phyloP scores from a whole-genome alignment of 2,329 filamentous ascomycete genomes.

The Didymella pinodella region DNA sequence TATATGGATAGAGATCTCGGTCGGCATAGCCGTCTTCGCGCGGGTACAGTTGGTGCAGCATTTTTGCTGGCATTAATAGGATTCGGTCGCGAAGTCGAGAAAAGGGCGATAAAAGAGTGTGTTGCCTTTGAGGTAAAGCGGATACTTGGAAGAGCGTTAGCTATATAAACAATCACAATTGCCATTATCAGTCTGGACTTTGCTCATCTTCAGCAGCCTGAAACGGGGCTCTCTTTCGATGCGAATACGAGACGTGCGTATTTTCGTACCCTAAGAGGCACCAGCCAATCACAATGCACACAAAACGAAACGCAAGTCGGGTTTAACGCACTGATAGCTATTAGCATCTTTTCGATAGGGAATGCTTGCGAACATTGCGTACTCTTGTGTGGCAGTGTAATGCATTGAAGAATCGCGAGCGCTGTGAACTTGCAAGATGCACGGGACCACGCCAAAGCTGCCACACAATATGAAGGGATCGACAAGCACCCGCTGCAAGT shows the following conservation, averaged over 20 bases:
- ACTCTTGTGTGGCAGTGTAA: not conserved
- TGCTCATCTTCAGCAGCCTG: not conserved
- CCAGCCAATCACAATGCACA: not conserved
- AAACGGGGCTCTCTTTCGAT: not conserved
- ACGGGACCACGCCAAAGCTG: not conserved
- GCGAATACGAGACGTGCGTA: conserved; percentile 10
- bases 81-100: not conserved
- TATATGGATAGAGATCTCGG: not conserved
- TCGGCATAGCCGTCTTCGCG: not conserved
- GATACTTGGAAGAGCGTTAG: not conserved
- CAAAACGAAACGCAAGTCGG: not conserved
- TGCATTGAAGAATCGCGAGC: not conserved
- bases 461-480: not conserved
- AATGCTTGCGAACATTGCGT: conserved; percentile 4
- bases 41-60: not conserved
- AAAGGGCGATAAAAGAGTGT: not conserved
- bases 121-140: not conserved
- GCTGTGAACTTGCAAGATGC: not conserved
- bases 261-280: not conserved
- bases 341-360: not conserved
- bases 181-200: not conserved
- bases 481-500: not conserved
- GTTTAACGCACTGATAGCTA: not conserved
- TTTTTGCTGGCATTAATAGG: not conserved
- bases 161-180: not conserved